Base-by-base conservation (phyloP, 2,329 filamentous ascomycete species). In the Botrytis galanthina region DNA sequence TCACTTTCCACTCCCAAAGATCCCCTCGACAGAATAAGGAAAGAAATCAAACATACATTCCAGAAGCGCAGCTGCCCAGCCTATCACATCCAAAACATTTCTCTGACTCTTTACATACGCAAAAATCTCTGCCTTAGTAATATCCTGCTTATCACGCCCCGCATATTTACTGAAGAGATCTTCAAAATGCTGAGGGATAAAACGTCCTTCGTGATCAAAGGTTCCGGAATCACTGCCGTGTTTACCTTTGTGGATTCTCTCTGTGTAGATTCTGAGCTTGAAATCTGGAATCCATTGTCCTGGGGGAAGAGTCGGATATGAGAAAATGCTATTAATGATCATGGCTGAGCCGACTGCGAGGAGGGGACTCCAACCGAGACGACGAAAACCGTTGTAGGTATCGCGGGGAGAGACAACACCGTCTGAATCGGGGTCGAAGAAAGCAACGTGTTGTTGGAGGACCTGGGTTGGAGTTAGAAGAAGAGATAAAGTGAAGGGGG, bases 321-420 rank as follows among this genome's bases (percentile, higher is more conserved):
- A 85, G 76, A 88, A 84, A 76, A 82, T 83, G 72, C 77, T 74
- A 78, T 88, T 83, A 78, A 88, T 87, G 75, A 88, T 81, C 72
- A 85, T 74, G 10, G 84, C 79, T 4, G 84, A 82, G 35, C 87
- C 37, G 7, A 85, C 35, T 1, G 83, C 84, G 60, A 88, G 81
- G 29, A 84, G 18, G 32, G 84, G 72, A 32, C 80, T 81, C 79
- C 84, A 87, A 37, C 86, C 86, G 26, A 86, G 82, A 7, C 79
- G 79, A 62, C 83, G 81, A 77, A 86, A 86, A 18, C 85, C 85
- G 29, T 74, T 67, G 79, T 83, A 88, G 3, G 86, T 88, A 78
- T 88, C 86, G 2, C 75, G 77, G 0, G 87, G 86, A 84, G 83
- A 87, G 37, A 88, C 85, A n/a, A 88, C 80, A 48, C 84, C 84